phyloP scores from a whole-genome alignment of 257 asterid genomes.

The Solanum chilense region DNA sequence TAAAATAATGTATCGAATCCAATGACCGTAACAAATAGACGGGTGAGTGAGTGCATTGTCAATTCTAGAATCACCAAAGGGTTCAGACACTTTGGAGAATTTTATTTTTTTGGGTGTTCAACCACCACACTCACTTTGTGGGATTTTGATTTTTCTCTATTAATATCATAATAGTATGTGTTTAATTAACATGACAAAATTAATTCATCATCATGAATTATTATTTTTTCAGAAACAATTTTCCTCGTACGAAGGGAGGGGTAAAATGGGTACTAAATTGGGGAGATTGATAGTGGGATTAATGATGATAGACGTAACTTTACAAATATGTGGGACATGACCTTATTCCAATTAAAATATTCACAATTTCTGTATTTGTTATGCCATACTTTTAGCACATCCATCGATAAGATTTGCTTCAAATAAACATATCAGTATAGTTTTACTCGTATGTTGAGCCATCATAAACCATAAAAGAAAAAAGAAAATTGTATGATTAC shows the following conservation, averaged over 20 bases:
- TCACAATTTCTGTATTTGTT: not conserved
- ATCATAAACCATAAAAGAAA: not conserved
- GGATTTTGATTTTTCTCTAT: not conserved
- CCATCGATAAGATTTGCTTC: not conserved
- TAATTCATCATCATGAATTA: not conserved
- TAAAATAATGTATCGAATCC: not conserved
- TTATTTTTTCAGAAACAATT: not conserved
- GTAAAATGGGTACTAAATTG: slow-evolving; percentile 7
- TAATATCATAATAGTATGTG: not conserved
- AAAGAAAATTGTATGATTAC: not conserved
- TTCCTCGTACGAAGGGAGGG: not conserved
- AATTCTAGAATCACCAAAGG: not conserved
- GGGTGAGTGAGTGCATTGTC: not conserved
- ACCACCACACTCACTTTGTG: not conserved
- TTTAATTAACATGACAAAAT: not conserved
- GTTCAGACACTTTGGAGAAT: not conserved
- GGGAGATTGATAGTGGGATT: slow-evolving; percentile 24
- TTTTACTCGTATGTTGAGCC: not conserved
- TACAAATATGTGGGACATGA: not conserved
- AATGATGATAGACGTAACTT: slow-evolving; percentile 24
- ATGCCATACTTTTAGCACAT: not conserved
- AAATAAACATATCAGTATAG: too few species aligned
- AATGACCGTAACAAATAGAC: not conserved
- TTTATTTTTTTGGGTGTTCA: not conserved
- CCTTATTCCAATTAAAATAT: not conserved